Base-by-base conservation (phyloP, 2,329 filamentous ascomycete genomes). In the Tolypocladium pustulatum region DNA sequence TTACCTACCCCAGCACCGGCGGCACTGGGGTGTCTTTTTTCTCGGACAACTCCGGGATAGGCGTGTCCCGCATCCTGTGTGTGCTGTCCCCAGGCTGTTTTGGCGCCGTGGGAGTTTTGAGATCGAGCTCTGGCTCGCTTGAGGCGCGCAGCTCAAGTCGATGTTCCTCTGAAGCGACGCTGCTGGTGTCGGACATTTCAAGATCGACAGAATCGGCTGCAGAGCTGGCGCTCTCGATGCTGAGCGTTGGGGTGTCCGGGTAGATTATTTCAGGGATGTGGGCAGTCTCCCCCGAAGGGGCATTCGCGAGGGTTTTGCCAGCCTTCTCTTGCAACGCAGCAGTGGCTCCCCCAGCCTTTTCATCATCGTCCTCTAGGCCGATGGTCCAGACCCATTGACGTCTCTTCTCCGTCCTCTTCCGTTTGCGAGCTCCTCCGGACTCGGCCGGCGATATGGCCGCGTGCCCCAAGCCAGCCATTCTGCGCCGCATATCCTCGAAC, bases 351-450 rank as follows among this genome's bases (percentile, higher is more conserved):
- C 76, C 72, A 17, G 75, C 72, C 17, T 77, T 72, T 8, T 72
- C 74, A 2, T 73, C 75, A 9, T 78, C 75, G 1, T 76, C 77
- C 1, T 81, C 80, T 60, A 78, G 77, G 3, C 79, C 81, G 52
- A 87, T 85, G 1, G 84, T 87, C 84, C 84, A 87, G 40, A 84
- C 81, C 84, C 84, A 87, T 51, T 79, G 79, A 15, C 83, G 75
- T 70, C 81, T 85, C 76, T 84, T 86, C 63, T 86, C 84, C 66
- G 75, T 76, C 37, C 73, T 68, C 61, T 78, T 83, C 12, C 78
- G 74, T 67, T 83, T 85, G n/a, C 78, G 76, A 54, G 81, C 73
- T 2, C 78, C 78, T 0, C 72, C 73, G 5, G 71, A 64, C 1
- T 72, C 77, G 0, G 73, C 71, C 0, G 78, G 76, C 1, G 72